Base-by-base conservation (phyloP, 129 eudicot species). In the Gnaphalium uliginosum region DNA sequence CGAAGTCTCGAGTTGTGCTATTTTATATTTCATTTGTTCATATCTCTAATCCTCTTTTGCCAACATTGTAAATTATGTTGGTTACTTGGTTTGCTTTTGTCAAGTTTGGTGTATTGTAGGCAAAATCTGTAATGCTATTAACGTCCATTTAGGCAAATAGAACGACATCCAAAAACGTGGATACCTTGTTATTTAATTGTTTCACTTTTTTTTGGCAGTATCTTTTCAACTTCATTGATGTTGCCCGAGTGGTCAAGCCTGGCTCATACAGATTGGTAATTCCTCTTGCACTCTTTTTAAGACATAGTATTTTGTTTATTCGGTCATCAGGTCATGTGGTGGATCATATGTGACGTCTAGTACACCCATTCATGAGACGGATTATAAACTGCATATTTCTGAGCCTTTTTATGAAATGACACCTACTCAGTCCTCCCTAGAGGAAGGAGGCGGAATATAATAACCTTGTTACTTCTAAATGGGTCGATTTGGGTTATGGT, bases 201-300 rank as follows among this genome's bases (percentile, higher is more conserved):
- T 27, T 54, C 3, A 65, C 19, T 61, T 46, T 68, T 68, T 84
- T 14, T 27, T 57, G 74, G 78, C 93, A 89, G 97, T 68, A 63
- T 81, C 91, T 93, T 46, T 93, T 88, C 74, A 83, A 91, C 85
- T 93, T 86, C 87, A 90, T 93, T 23, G 98, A 93, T 75, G 77
- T 93, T 82, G 87, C 89, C 68, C 85, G 91, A 87, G 81, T 71
- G 71, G 84, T 93, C 76, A 90, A 87, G 83, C 97, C 98, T 37
- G 93, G 97, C 57, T 75, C 89, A 22, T 94, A 91, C 82, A 89
- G 97, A 94, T 73, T 94, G 99, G 99, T 94, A 87, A 69, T 66
- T 78, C 56, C 9, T 41, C 71, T 8, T 74, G 10, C 18, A 0
- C n/a, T 35, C 69, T 21, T 72, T 58, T 64, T 4, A 8, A 29